Conservation (phyloP, 208 protist species). For the Crithidia sp. region DNA sequence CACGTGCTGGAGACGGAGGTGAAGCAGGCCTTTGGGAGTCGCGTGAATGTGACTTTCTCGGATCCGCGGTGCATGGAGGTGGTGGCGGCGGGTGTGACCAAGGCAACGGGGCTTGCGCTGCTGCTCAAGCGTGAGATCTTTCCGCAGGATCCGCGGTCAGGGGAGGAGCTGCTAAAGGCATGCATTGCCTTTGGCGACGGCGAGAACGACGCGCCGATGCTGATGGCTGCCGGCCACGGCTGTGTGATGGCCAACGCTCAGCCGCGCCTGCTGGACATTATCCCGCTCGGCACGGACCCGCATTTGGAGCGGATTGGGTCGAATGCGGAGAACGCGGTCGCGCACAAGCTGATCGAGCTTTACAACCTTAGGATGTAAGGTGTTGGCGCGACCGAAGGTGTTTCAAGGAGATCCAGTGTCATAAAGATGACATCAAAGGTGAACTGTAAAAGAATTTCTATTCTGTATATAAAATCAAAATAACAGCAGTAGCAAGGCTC, state of each 20-base stretch:
- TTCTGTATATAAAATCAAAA: no score
- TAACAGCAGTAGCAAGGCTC: no score
- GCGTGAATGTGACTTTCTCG: slow-evolving; percentile 26
- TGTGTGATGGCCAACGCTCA: slow-evolving; percentile 54
- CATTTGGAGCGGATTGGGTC: slow-evolving; percentile 43
- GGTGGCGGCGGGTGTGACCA: slow-evolving; percentile 49
- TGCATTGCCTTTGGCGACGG: slow-evolving; percentile 61
- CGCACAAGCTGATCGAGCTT: slow-evolving; percentile 40
- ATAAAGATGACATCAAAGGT: no score
- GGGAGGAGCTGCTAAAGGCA: slow-evolving; percentile 30
- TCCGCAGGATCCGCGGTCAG: slow-evolving; percentile 12
- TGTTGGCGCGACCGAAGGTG: no score
- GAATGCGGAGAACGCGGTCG: slow-evolving; percentile 46
- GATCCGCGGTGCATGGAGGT: slow-evolving; percentile 52
- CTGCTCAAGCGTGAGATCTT: slow-evolving; percentile 34
- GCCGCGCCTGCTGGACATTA: slow-evolving; percentile 18
- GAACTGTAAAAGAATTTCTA: no score
- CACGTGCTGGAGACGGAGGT: slow-evolving; percentile 18
- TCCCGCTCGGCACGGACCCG: slow-evolving; percentile 31
- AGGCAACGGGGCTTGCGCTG: slow-evolving; percentile 25
- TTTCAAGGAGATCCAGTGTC: no score
- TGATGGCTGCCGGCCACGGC: slow-evolving; percentile 33
- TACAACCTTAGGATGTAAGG: slow-evolving; percentile 16
- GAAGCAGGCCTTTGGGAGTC: slow-evolving; percentile 7
- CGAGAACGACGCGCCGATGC: slow-evolving; percentile 51